Evolutionary conservation across 2,329 filamentous ascomycete genomes (phyloP).

Genomic region (Pseudogymnoascus sp.): DNA sequence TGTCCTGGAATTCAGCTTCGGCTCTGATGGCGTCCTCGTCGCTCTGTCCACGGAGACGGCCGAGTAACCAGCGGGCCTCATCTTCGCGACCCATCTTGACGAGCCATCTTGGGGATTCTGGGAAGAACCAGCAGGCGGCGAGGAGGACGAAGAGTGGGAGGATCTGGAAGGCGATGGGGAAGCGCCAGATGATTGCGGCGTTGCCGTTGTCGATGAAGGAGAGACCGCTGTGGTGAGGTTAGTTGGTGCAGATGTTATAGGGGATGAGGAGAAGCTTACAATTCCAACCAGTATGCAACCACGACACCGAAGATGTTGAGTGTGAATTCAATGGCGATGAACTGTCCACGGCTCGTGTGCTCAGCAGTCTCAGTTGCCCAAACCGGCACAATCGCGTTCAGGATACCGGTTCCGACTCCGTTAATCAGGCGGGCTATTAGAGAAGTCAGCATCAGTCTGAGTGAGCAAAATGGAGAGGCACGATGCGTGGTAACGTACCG

Average conservation of each 20-base stretch:
- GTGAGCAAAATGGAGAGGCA: neutral
- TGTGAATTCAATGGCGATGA: slow-evolving; percentile 66
- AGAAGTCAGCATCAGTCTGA: neutral
- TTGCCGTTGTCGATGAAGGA: slow-evolving; percentile 52
- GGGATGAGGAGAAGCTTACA: slow-evolving; percentile 27
- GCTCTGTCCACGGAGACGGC: slow-evolving; percentile 53
- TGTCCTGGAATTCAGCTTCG: slow-evolving; percentile 61
- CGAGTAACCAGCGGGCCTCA: slow-evolving; percentile 59
- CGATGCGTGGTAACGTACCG: slow-evolving; percentile 33
- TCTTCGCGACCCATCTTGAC: slow-evolving; percentile 58
- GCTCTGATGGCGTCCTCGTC: slow-evolving; percentile 46
- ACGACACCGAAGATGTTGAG: slow-evolving; percentile 58
- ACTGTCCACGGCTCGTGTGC: slow-evolving; percentile 59
- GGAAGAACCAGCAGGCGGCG: slow-evolving; percentile 55
- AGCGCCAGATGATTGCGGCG: slow-evolving; percentile 57
- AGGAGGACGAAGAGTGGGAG: slow-evolving; percentile 53
- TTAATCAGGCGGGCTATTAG: slow-evolving; percentile 47
- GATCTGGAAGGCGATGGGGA: slow-evolving; percentile 65
- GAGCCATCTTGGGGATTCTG: slow-evolving; percentile 62
- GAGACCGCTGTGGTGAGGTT: slow-evolving; percentile 36
- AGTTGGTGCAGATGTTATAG: slow-evolving; percentile 11
- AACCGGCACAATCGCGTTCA: slow-evolving; percentile 64
- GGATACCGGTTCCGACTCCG: slow-evolving; percentile 60
- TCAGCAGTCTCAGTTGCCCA: slow-evolving; percentile 65
- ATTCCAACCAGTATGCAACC: slow-evolving; percentile 32